Base-by-base conservation (phyloP, 2,329 filamentous ascomycete genomes). In the Alternaria novae-zelandiae region DNA sequence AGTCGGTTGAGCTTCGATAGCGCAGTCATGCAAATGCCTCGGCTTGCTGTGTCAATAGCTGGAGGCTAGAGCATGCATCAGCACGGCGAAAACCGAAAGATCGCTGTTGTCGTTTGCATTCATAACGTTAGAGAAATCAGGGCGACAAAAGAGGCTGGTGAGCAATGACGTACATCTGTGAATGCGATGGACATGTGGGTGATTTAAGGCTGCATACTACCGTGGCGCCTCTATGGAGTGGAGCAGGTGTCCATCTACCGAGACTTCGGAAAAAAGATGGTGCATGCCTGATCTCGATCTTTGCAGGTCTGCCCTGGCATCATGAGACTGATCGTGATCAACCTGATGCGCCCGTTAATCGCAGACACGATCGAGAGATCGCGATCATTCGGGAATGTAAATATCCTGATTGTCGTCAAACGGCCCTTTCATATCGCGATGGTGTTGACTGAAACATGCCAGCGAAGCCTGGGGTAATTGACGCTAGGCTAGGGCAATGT, bases 401-500 rank as follows among this genome's bases (percentile, higher is more conserved):
- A 6, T 23, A 26, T 26, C 23, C 30, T 17, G 53, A 26, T n/a
- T 32, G 9, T 41, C 47, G 41, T 45, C 49, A 41, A 25, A 46
- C 41, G 41, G 20, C 50, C 26, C 57, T 57, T 54, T 26, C 36
- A 47, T 21, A 13, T 54, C 23, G 54, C n/a, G 36, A 59, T 47
- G 61, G 6, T 66, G 26, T 61, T 36, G 47, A 53, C 43, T 67
- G 64, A 68, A 66, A 71, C 66, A 63, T 66, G 61, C 64, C 66
- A 65, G 60, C 63, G 46, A 57, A 57, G 23, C 56, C 63, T 60
- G 57, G 46, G 46, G 49, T 44, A 47, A 26, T 43, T 57, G 54
- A 51, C 23, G 57, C 54, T 43, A 56, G 12, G 49, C 13, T 54
- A 54, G 45, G 30, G 21, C 17, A 51, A 43, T 51, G 28, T 47